Conservation (phyloP, 345 rosid genomes). For the Turnera subulata region DNA sequence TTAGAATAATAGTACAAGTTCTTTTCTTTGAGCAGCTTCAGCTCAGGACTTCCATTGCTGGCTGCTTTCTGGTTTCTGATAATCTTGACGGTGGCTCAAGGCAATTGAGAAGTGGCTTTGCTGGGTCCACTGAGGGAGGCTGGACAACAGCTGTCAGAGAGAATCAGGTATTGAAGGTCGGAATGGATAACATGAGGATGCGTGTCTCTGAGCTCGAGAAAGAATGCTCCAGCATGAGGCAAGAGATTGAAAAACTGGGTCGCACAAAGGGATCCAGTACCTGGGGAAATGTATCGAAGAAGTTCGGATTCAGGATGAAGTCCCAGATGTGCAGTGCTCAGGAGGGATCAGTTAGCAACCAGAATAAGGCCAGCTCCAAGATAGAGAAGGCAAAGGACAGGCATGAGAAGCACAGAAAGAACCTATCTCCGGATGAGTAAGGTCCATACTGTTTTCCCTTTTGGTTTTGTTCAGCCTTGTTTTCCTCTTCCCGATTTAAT, state of each 20-base stretch:
- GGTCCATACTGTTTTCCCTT: neutral
- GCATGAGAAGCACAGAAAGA: slow-evolving; percentile 61
- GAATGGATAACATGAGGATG: slow-evolving; percentile 94
- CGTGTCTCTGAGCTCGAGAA: slow-evolving; percentile 85
- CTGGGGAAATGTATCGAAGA: slow-evolving; percentile 50
- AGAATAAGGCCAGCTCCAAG: slow-evolving; percentile 46
- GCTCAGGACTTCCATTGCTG: slow-evolving; percentile 92
- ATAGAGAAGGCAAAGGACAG: slow-evolving; percentile 54
- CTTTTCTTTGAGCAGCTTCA: slow-evolving; percentile 99
- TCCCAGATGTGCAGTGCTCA: slow-evolving; percentile 97
- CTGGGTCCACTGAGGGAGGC: slow-evolving; percentile 71
- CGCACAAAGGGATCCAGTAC: slow-evolving; percentile 22
- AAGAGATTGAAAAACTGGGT: slow-evolving; percentile 85
- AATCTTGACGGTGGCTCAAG: slow-evolving; percentile 81
- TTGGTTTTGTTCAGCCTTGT: neutral
- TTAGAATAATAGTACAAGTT: slow-evolving; percentile 85
- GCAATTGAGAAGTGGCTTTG: slow-evolving; percentile 71
- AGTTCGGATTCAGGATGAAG: slow-evolving; percentile 77
- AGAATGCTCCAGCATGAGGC: slow-evolving; percentile 57
- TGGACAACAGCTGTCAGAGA: slow-evolving; percentile 93
- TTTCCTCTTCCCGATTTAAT: neutral
- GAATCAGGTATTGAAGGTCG: slow-evolving; percentile 92
- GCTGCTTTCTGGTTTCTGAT: slow-evolving; percentile 91
- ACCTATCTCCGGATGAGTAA: slow-evolving; percentile 38
- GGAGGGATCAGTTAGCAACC: slow-evolving; percentile 78